Evolutionary conservation across 768 basidiomycete genomes (phyloP).

Genomic region (Lentinus brumalis): DNA sequence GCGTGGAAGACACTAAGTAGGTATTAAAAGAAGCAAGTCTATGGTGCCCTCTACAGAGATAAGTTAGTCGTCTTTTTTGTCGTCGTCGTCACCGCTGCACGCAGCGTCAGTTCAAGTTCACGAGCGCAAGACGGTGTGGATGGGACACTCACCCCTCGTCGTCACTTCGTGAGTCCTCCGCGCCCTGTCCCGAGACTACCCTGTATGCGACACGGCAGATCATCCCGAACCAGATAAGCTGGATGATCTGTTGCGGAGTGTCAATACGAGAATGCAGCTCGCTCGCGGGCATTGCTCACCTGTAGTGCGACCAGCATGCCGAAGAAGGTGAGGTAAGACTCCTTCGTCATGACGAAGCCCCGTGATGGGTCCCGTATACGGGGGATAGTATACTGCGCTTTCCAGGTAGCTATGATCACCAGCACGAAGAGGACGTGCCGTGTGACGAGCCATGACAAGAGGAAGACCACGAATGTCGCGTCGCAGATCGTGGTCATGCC

Average conservation of each 20-base stretch:
- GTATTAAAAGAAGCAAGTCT: constrained; percentile 19
- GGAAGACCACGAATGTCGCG: constrained; percentile 74
- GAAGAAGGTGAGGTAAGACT: constrained; percentile 50
- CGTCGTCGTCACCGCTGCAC: constrained; percentile 29
- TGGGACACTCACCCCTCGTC: constrained; percentile 61
- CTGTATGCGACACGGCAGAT: constrained; percentile 83
- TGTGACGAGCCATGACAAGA: constrained; percentile 89
- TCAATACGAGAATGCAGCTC: constrained; percentile 5
- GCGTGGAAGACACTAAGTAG: neutral
- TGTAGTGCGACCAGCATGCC: constrained; percentile 60
- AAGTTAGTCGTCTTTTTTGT: constrained; percentile 25
- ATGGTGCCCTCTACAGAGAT: constrained; percentile 16
- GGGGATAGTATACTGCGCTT: constrained; percentile 50
- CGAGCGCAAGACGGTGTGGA: neutral
- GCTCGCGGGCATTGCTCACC: constrained; percentile 41
- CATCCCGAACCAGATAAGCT: constrained; percentile 84
- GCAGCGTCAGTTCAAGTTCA: constrained; percentile 1
- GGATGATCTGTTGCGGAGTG: constrained; percentile 53
- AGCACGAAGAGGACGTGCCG: constrained; percentile 81
- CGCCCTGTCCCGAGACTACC: constrained; percentile 73
- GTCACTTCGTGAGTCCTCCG: constrained; percentile 85
- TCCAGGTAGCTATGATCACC: constrained; percentile 65
- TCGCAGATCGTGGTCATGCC: constrained; percentile 65
- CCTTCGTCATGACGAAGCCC: constrained; percentile 57
- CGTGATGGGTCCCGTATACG: constrained; percentile 60